These are phyloP conservation scores for Boletus rubescentipes DNA, from an alignment of 768 basidiomycete species.

Conservation along the genomic window DNA sequence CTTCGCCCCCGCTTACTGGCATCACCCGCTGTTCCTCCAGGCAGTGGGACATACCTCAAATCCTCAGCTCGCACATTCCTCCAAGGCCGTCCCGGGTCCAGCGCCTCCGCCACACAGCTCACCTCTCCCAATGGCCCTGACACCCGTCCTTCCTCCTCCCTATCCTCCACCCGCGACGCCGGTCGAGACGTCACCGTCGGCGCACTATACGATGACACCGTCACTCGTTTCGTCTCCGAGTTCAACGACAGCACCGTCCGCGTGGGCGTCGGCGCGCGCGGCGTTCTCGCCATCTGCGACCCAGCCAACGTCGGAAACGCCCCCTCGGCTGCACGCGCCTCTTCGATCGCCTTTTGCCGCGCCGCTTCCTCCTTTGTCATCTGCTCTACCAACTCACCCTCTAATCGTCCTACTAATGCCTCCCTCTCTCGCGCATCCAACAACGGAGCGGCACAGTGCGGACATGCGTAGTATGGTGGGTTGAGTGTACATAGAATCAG, in stretches of 20 bases:
- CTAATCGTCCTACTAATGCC: slow-evolving; percentile 43
- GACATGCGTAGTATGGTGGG: slow-evolving; percentile 52
- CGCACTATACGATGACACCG: slow-evolving; percentile 50
- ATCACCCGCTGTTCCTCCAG: slow-evolving; percentile 1
- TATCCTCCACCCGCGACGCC: slow-evolving; percentile 35
- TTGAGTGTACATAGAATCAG: slow-evolving; percentile 63
- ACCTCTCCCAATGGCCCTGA: slow-evolving; percentile 40
- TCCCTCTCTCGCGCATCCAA: slow-evolving; percentile 34
- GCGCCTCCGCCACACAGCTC: slow-evolving; percentile 30
- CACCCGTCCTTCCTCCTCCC: slow-evolving; percentile 40
- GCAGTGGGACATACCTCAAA: slow-evolving; percentile 38
- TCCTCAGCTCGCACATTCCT: slow-evolving; percentile 38
- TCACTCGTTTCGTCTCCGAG: slow-evolving; percentile 49
- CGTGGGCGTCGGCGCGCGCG: slow-evolving; percentile 30
- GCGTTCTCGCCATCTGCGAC: slow-evolving; percentile 8
- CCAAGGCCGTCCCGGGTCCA: slow-evolving; percentile 41
- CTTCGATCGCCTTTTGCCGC: slow-evolving; percentile 44
- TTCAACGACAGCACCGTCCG: slow-evolving; percentile 64
- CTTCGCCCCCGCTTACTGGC: background rate
- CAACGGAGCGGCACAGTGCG: slow-evolving; percentile 47
- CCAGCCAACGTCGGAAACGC: slow-evolving; percentile 57
- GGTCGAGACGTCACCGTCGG: slow-evolving; percentile 36
- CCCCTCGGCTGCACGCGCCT: slow-evolving; percentile 51
- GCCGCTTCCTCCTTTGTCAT: slow-evolving; percentile 49
- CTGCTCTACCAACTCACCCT: slow-evolving; percentile 42